Evolutionary conservation across 2,329 filamentous ascomycete species (phyloP).

Genomic region (Laburnicola sp.): DNA sequence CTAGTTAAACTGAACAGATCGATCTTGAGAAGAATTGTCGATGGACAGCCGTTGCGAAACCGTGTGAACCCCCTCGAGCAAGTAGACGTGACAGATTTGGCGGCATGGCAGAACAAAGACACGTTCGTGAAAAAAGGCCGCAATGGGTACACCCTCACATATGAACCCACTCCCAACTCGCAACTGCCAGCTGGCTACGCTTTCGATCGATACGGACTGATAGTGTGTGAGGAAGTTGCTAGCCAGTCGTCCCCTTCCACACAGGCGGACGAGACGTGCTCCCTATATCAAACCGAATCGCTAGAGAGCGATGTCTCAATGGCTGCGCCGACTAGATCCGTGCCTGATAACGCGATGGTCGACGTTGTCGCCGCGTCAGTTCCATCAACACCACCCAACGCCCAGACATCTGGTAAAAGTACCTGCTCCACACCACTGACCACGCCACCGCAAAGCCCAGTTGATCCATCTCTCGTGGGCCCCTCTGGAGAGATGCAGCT

Average conservation of each 20-base stretch:
- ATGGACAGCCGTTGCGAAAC: conserved; percentile 8
- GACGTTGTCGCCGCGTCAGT: not conserved
- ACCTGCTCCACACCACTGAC: conserved; percentile 7
- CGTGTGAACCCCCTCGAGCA: conserved; percentile 12
- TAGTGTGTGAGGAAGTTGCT: conserved; percentile 9
- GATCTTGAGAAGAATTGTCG: conserved; percentile 15
- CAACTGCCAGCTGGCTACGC: conserved; percentile 16
- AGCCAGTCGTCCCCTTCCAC: not conserved
- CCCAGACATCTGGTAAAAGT: not conserved
- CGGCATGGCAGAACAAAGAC: conserved; percentile 7
- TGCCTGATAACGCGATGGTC: not conserved
- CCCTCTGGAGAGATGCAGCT: not conserved
- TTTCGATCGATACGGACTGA: conserved; percentile 18
- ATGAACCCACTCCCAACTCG: conserved; percentile 5
- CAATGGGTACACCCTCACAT: conserved; percentile 11
- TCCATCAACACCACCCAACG: not conserved
- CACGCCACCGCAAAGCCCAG: conserved; percentile 2
- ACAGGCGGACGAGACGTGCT: conserved; percentile 4
- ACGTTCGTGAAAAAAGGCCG: conserved; percentile 9
- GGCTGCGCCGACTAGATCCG: not conserved
- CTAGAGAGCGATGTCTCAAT: not conserved
- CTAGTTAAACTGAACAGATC: conserved; percentile 20
- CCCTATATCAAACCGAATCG: not conserved
- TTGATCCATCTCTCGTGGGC: not conserved
- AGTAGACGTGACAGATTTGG: conserved; percentile 13